Percentiles rank a stretch among this genome's conserved stretches.
Evolutionary conservation across 2,329 filamentous ascomycete genomes (phyloP).

Genomic region (Parascedosporium putredinis): DNA sequence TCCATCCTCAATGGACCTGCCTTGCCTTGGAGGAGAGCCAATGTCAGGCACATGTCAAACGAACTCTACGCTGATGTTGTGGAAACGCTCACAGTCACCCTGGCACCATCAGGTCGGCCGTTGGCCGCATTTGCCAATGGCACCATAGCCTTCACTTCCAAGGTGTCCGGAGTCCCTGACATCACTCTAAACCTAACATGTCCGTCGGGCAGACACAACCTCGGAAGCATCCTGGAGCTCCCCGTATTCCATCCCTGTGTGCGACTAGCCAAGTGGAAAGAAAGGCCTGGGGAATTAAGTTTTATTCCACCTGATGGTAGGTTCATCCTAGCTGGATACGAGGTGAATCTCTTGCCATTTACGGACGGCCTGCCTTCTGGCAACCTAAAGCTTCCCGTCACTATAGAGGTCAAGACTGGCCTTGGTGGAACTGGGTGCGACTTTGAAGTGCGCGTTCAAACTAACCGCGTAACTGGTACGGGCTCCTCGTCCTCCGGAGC

Average conservation of each 20-base stretch:
- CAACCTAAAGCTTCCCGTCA: constrained; percentile 70
- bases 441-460: constrained; percentile 74
- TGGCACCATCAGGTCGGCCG: constrained; percentile 82
- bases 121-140: constrained; percentile 82
- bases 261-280: constrained; percentile 77
- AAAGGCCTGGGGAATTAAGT: constrained; percentile 81
- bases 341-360: constrained; percentile 78
- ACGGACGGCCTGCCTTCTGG: constrained; percentile 46
- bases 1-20: constrained; percentile 38
- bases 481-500: constrained; percentile 35
- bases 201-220: constrained; percentile 68
- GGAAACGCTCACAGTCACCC: constrained; percentile 76
- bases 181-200: constrained; percentile 71
- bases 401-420: constrained; percentile 69
- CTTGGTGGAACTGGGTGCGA: constrained; percentile 68
- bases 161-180: constrained; percentile 90
- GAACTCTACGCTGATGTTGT: constrained; percentile 95
- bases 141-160: constrained; percentile 87
- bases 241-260: constrained; percentile 97
- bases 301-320: constrained; percentile 92
- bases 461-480: constrained; percentile 43
- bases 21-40: constrained; percentile 80
- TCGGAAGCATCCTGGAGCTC: constrained; percentile 66
- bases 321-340: constrained; percentile 89
- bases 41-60: constrained; percentile 92